These are phyloP conservation scores for Citrus medica DNA, from an alignment of 345 rosid genomes.

Conservation along the genomic window DNA sequence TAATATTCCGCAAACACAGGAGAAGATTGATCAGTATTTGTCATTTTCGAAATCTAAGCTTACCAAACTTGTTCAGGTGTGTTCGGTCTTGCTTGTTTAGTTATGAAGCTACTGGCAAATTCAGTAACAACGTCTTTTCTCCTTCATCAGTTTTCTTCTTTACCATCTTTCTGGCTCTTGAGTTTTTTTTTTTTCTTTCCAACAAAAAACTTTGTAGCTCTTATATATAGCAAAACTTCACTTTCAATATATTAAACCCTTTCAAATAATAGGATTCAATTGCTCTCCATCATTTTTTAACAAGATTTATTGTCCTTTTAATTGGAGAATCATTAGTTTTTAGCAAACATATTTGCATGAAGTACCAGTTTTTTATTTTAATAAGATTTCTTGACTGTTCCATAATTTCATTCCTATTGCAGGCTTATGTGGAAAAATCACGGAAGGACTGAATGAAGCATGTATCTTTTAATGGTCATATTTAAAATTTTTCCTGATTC, in stretches of 20 bases:
- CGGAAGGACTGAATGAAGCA: constrained; percentile 43
- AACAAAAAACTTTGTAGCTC: background rate
- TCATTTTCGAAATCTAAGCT: constrained; percentile 82
- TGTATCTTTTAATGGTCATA: constrained; percentile 7
- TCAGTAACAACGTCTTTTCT: background rate
- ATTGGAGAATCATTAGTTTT: background rate
- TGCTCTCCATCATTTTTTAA: background rate
- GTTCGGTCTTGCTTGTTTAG: constrained; percentile 11
- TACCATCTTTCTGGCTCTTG: background rate
- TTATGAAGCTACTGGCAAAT: background rate
- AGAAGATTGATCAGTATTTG: constrained; percentile 83
- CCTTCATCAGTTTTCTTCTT: background rate
- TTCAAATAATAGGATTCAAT: background rate
- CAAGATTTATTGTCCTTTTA: background rate
- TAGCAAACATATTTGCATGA: background rate
- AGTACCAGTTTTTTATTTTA: background rate
- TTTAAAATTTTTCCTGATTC: constrained; percentile 1
- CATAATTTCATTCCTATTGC: constrained; percentile 18
- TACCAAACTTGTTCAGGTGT: constrained; percentile 91
- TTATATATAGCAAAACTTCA: too few species aligned
- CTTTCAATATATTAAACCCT: background rate
- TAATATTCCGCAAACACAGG: constrained; percentile 86
- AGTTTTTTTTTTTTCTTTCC: too few species aligned
- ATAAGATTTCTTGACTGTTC: background rate
- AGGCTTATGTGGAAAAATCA: constrained; percentile 57